Evolutionary conservation across 108 stramenopile species (phyloP).

Genomic region (Nitzschia sp.): DNA sequence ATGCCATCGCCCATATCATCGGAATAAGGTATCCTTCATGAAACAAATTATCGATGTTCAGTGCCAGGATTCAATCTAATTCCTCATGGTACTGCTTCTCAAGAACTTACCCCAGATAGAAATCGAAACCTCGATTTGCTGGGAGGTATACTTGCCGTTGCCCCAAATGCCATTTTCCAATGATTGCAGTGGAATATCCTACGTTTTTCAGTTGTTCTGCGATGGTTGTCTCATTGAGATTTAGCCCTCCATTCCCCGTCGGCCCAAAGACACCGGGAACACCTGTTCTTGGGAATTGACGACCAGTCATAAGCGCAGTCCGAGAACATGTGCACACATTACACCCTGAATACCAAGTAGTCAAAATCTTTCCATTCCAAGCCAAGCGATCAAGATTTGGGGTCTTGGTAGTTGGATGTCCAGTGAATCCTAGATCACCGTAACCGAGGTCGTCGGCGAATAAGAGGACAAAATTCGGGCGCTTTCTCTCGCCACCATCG

Average conservation of each 20-base stretch:
- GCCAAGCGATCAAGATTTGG: constrained; percentile 55
- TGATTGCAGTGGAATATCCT: constrained; percentile 58
- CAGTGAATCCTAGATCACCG: constrained; percentile 56
- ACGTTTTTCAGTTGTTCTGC: constrained; percentile 45
- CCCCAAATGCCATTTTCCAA: constrained; percentile 81
- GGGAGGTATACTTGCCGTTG: constrained; percentile 57
- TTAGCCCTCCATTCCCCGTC: constrained; percentile 34
- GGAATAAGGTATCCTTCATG: constrained; percentile 46
- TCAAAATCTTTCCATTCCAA: constrained; percentile 43
- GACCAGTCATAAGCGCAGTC: constrained; percentile 59
- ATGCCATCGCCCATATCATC: constrained; percentile 48
- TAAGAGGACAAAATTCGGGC: constrained; percentile 55
- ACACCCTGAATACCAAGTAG: constrained; percentile 57
- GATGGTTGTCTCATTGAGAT: constrained; percentile 55
- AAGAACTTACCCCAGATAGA: constrained; percentile 52
- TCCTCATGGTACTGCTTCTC: too few relatives aligned
- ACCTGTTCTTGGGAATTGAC: constrained; percentile 51
- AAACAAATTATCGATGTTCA: too few relatives aligned
- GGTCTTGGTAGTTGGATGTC: constrained; percentile 39
- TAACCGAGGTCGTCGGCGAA: constrained; percentile 66
- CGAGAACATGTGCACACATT: constrained; percentile 52
- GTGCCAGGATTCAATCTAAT: constrained; percentile 49
- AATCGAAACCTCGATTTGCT: constrained; percentile 64
- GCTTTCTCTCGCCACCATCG: too few relatives aligned
- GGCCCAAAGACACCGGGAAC: constrained; percentile 57